Evolutionary conservation across 352 stramenopile species (phyloP).

Genomic region (Pythium apleroticum): DNA sequence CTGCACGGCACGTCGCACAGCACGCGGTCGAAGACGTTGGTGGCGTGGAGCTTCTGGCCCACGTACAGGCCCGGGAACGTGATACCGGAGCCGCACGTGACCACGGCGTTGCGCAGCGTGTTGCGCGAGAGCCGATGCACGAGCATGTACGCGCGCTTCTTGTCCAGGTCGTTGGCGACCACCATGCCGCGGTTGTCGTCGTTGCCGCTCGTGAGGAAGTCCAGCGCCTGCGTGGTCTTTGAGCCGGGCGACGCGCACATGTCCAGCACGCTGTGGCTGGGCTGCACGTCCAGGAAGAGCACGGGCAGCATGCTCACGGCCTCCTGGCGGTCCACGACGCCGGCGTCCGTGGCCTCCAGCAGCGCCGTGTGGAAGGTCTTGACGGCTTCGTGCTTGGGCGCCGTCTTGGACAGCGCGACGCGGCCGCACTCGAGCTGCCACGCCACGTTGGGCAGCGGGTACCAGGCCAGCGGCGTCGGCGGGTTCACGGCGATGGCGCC

Average conservation of each 20-base stretch:
- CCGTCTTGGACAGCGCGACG: constrained; percentile 79
- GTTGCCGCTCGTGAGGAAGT: constrained; percentile 51
- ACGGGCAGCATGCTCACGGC: constrained; percentile 98
- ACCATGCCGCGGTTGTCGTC: constrained; percentile 66
- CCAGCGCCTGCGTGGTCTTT: constrained; percentile 98
- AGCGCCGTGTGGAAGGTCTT: constrained; percentile 92
- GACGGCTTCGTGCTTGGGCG: constrained; percentile 78
- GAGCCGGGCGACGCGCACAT: constrained; percentile 97
- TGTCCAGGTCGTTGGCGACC: constrained; percentile 96
- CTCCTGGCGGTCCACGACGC: constrained; percentile 96
- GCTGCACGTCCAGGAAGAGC: constrained; percentile 94
- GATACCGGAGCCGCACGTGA: constrained; percentile 93
- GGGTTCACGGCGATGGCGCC: constrained; percentile 57
- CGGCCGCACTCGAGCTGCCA: constrained; percentile 85
- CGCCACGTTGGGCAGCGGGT: constrained; percentile 71
- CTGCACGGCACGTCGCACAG: constrained; percentile 98
- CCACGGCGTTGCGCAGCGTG: constrained; percentile 81
- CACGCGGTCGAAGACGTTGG: constrained; percentile 97
- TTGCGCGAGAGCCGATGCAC: constrained; percentile 91
- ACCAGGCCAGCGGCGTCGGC: constrained; percentile 73
- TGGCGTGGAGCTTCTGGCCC: constrained; percentile 36
- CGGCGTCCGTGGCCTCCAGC: constrained; percentile 89
- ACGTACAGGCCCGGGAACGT: constrained; percentile 92
- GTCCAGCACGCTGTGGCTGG: constrained; percentile 77
- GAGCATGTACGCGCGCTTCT: constrained; percentile 98